phyloP scores from a whole-genome alignment of 2,329 filamentous ascomycete species.

The Fusarium chuoi region DNA sequence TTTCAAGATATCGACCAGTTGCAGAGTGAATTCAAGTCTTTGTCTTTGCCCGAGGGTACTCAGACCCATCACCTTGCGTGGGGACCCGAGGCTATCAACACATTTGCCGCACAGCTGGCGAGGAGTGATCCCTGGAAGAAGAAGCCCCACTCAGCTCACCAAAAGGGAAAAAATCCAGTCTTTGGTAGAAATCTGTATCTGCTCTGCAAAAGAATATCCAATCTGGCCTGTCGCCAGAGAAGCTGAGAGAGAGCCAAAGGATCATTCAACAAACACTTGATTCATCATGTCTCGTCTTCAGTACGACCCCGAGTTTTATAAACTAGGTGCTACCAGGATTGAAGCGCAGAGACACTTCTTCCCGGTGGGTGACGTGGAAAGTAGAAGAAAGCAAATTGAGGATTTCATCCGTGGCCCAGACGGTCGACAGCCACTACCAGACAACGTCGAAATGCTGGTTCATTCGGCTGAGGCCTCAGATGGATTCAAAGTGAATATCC shows the following conservation, averaged over 20 bases:
- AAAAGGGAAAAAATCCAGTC: rapidly evolving
- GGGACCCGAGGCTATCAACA: not conserved
- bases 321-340: not conserved
- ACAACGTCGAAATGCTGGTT: not conserved
- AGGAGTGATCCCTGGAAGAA: rapidly evolving
- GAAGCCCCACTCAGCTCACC: not conserved
- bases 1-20: not conserved
- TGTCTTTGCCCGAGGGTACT: not conserved
- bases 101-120: not conserved
- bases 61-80: not conserved
- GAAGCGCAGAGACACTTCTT: not conserved
- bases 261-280: rapidly evolving
- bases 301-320: not conserved
- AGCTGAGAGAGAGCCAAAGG: not conserved
- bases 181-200: not conserved
- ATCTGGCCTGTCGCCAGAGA: not conserved
- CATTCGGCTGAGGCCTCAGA: not conserved
- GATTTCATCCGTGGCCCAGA: not conserved
- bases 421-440: not conserved
- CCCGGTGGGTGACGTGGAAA: not conserved
- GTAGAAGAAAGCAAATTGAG: not conserved
- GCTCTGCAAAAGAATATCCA: too few species aligned
- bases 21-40: not conserved
- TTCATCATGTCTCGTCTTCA: not conserved
- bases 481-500: not conserved